These are phyloP conservation scores for Mycena polygramma DNA, from an alignment of 768 basidiomycete species.

Conservation along the genomic window DNA sequence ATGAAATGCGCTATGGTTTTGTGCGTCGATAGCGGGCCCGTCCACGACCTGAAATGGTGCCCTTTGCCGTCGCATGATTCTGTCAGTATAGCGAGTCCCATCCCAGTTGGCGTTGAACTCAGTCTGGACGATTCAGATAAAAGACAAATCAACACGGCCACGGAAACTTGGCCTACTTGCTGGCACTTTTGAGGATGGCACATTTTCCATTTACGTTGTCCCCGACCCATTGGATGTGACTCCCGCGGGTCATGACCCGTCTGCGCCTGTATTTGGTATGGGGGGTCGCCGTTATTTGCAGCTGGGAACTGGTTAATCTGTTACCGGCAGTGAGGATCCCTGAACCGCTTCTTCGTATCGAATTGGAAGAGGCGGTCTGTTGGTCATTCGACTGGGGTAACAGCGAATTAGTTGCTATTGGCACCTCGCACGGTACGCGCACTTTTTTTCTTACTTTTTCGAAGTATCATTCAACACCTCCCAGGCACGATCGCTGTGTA, in stretches of 20 bases:
- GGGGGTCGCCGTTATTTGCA: constrained; percentile 8
- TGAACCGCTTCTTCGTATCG: constrained; percentile 78
- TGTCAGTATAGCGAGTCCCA: constrained; percentile 41
- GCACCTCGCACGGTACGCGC: constrained; percentile 83
- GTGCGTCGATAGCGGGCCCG: constrained; percentile 85
- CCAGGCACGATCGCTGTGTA: constrained; percentile 71
- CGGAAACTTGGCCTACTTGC: constrained; percentile 87
- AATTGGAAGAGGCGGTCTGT: constrained; percentile 81
- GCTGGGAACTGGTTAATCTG: not conserved
- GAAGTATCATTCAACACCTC: no score
- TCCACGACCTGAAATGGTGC: constrained; percentile 91
- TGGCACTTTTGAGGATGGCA: constrained; percentile 90
- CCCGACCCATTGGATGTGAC: constrained; percentile 79
- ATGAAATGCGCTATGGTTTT: constrained; percentile 88
- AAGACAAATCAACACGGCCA: constrained; percentile 38
- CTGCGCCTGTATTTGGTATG: constrained; percentile 65
- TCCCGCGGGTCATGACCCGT: constrained; percentile 42
- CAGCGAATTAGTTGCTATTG: constrained; percentile 84
- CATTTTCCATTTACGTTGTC: constrained; percentile 80
- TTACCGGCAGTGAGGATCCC: constrained; percentile 63
- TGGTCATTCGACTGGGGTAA: constrained; percentile 93
- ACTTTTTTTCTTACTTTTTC: no score
- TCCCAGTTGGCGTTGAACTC: not conserved
- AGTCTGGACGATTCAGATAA: constrained; percentile 20
- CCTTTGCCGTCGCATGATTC: constrained; percentile 86